Evolutionary conservation across 106 monocot genomes (phyloP).

Genomic region (Platanthera zijinensis): DNA sequence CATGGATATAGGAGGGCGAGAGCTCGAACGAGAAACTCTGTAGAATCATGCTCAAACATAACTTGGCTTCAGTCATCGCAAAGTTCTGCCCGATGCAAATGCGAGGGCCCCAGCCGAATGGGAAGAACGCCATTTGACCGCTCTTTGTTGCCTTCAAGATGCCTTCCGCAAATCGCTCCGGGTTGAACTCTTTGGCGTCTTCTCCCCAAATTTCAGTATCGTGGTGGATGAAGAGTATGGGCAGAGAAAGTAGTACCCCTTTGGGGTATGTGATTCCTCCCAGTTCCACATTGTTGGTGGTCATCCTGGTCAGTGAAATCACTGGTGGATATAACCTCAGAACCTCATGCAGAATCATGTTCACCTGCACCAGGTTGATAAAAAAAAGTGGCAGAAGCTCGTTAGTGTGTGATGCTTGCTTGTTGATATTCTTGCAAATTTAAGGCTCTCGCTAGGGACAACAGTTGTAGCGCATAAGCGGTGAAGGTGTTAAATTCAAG

Average conservation of each 20-base stretch:
- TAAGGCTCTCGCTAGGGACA: no score
- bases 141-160: constrained; percentile 39
- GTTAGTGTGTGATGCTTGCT: no score
- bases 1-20: constrained; percentile 44
- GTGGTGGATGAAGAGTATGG: constrained; percentile 34
- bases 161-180: constrained; percentile 50
- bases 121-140: constrained; percentile 24
- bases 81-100: constrained; percentile 55
- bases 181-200: constrained; percentile 53
- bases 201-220: constrained; percentile 48
- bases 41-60: constrained; percentile 33
- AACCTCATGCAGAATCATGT: constrained; percentile 8
- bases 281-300: constrained; percentile 21
- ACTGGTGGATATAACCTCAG: constrained; percentile 26
- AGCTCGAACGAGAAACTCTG: constrained; percentile 43
- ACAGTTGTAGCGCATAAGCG: no score
- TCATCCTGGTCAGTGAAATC: background rate
- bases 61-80: constrained; percentile 46
- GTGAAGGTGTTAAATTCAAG: no score
- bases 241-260: constrained; percentile 23
- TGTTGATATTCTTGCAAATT: no score
- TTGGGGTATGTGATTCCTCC: constrained; percentile 26
- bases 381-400: background rate
- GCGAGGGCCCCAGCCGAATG: constrained; percentile 52
- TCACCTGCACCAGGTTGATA: background rate